Percentiles rank a stretch among this genome's conserved stretches.
phyloP scores from a whole-genome alignment of 2,329 filamentous ascomycete species.

The Fulvia fulva region DNA sequence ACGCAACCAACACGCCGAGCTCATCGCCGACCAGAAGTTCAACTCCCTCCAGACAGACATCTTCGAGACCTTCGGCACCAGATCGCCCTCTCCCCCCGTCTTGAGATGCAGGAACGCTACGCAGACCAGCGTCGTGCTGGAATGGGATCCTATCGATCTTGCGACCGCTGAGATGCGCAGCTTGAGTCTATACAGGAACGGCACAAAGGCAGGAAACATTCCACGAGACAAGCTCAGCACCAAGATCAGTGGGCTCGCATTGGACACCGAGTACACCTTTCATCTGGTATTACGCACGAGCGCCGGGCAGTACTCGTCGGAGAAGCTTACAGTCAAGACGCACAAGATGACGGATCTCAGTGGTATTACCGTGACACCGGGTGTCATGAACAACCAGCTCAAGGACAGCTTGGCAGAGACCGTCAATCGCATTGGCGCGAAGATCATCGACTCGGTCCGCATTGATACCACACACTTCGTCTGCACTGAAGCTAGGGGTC shows the following conservation, averaged over 20 bases:
- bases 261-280: conserved; percentile 94
- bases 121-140: conserved; percentile 95
- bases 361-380: conserved; percentile 90
- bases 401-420: conserved; percentile 71
- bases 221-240: conserved; percentile 88
- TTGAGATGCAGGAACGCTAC: conserved; percentile 95
- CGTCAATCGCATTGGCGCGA: conserved; percentile 85
- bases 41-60: conserved; percentile 83
- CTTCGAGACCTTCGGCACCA: conserved; percentile 76
- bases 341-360: conserved; percentile 98
- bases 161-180: conserved; percentile 89
- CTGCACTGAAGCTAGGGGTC: conserved; percentile 85
- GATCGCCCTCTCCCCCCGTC: conserved; percentile 69
- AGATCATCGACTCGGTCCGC: conserved; percentile 80
- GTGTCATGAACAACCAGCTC: conserved; percentile 70
- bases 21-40: conserved; percentile 70
- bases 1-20: conserved; percentile 78
- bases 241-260: conserved; percentile 93
- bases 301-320: conserved; percentile 79
- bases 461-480: conserved; percentile 99
- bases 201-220: conserved; percentile 93
- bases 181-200: conserved; percentile 89
- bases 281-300: conserved; percentile 87
- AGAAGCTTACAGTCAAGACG: conserved; percentile 79
- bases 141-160: conserved; percentile 93